Percentiles rank a stretch among this genome's conserved stretches.
These are phyloP conservation scores for Chaetomiaceae sp. DNA, from an alignment of 2,329 filamentous ascomycete species.

Conservation along the genomic window DNA sequence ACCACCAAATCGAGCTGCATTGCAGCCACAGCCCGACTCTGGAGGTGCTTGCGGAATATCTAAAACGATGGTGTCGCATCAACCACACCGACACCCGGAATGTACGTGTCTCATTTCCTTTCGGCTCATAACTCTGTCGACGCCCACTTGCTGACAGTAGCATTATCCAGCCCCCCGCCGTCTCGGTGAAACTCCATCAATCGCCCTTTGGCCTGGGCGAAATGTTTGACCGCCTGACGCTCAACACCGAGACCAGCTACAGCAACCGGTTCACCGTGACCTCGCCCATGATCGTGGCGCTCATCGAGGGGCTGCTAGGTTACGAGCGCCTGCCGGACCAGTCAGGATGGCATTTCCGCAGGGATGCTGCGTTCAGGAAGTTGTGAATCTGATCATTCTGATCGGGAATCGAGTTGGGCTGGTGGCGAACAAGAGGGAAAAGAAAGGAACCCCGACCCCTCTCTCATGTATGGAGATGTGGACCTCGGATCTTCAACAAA, in stretches of 20 bases:
- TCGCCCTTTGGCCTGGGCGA: slow-evolving; percentile 42
- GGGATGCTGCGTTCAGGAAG: slow-evolving; percentile 31
- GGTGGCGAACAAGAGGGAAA: not conserved
- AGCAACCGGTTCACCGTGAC: slow-evolving; percentile 33
- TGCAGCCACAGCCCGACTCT: slow-evolving; percentile 45
- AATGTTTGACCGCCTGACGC: slow-evolving; percentile 39
- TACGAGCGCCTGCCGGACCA: slow-evolving; percentile 34
- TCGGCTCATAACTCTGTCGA: not conserved
- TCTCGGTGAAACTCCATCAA: slow-evolving; percentile 39
- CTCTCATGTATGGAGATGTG: not conserved
- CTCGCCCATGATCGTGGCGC: slow-evolving; percentile 39
- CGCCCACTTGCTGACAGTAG: not conserved
- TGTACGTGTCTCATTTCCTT: slow-evolving; percentile 22
- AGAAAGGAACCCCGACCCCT: no score
- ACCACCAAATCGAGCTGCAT: slow-evolving; percentile 37
- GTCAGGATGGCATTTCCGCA: slow-evolving; percentile 29
- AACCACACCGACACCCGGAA: slow-evolving; percentile 35
- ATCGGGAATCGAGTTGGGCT: no score
- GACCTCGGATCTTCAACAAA: not conserved
- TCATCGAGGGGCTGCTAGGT: slow-evolving; percentile 45
- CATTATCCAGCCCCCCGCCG: slow-evolving; percentile 36
- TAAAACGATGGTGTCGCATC: slow-evolving; percentile 43
- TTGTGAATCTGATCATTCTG: slow-evolving; percentile 13
- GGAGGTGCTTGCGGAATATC: slow-evolving; percentile 41
- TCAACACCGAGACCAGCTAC: slow-evolving; percentile 34